Evolutionary conservation across 2,329 filamentous ascomycete species (phyloP).

Genomic region (Thielaviopsis musarum): DNA sequence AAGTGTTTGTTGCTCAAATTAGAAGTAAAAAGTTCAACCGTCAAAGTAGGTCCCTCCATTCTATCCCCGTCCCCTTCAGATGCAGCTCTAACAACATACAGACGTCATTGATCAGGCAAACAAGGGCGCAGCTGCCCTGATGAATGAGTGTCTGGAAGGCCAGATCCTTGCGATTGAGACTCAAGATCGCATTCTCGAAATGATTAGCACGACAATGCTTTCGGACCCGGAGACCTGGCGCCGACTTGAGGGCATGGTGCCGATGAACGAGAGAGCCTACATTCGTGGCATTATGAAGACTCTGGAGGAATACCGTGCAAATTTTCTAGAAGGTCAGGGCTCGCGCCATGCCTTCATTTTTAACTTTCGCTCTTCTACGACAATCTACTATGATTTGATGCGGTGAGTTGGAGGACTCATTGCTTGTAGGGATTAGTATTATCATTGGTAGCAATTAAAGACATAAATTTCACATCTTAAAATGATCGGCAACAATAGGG

Average conservation of each 20-base stretch:
- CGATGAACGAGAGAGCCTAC: conserved; percentile 64
- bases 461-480: too few relatives aligned
- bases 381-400: conserved; percentile 67
- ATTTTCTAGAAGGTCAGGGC: conserved; percentile 35
- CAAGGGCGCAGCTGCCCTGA: conserved; percentile 39
- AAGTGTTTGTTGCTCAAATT: conserved; percentile 67
- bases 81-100: not conserved
- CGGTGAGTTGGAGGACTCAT: not conserved
- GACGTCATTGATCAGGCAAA: conserved; percentile 71
- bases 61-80: not conserved
- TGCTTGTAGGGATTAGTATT: too few relatives aligned
- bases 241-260: conserved; percentile 59
- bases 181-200: conserved; percentile 63
- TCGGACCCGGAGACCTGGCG: conserved; percentile 76
- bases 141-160: conserved; percentile 55
- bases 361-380: conserved; percentile 72
- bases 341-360: conserved; percentile 71
- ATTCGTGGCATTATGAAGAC: conserved; percentile 67
- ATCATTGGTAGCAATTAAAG: too few relatives aligned
- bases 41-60: conserved; percentile 21
- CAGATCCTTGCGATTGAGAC: conserved; percentile 81
- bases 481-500: too few relatives aligned
- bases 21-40: conserved; percentile 86
- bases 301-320: conserved; percentile 44
- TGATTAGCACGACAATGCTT: conserved; percentile 56